Evolutionary conservation across 257 asterid genomes (phyloP).

Genomic region (Solanum chaucha): DNA sequence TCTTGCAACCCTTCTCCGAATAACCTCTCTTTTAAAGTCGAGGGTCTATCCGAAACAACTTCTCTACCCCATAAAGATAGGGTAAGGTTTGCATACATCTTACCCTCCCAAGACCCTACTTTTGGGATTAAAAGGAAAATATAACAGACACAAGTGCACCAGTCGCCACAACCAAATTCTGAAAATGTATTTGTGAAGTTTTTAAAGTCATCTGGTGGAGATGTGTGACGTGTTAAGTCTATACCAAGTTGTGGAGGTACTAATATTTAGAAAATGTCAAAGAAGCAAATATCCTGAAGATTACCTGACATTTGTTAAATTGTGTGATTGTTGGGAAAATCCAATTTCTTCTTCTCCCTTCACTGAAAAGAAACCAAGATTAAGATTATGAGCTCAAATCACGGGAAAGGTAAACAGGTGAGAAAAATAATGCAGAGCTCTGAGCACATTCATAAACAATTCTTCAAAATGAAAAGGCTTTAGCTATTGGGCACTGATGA

Average conservation of each 20-base stretch:
- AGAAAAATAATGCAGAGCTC: neutral
- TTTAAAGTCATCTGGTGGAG: neutral
- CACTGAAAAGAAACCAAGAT: constrained; percentile 41
- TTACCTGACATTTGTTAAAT: constrained; percentile 41
- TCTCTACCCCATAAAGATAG: neutral
- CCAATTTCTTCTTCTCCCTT: constrained; percentile 95
- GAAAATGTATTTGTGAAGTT: neutral
- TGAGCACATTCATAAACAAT: neutral
- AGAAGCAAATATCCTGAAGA: neutral
- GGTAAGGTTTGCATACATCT: neutral
- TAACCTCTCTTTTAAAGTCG: neutral
- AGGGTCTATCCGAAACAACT: neutral
- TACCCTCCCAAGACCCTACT: neutral
- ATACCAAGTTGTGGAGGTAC: neutral
- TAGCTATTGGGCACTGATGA: neutral
- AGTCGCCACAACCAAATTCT: neutral
- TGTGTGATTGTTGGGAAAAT: constrained; percentile 68
- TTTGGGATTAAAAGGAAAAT: neutral
- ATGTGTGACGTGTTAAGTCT: neutral
- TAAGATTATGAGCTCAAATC: neutral
- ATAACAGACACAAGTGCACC: neutral
- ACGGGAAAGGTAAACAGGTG: neutral
- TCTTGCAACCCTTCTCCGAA: neutral
- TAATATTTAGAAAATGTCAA: neutral
- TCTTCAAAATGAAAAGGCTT: neutral